These are phyloP conservation scores for Monosporozyma aquatica DNA, from an alignment of 805 yeast genomes.

Conservation along the genomic window DNA sequence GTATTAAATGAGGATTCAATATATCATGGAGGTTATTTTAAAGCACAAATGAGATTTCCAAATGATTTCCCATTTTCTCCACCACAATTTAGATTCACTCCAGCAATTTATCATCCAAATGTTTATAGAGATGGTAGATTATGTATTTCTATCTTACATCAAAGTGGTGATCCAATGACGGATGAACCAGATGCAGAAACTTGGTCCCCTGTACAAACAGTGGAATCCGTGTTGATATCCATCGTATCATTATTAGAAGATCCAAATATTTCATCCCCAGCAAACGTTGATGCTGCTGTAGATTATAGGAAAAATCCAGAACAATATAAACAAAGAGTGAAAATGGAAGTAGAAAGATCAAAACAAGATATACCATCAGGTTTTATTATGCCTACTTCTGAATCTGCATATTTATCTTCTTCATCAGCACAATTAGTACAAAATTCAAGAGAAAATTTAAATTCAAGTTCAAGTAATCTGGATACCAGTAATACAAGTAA, in stretches of 20 bases:
- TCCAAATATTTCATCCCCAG: slow-evolving; percentile 89
- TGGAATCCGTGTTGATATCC: slow-evolving; percentile 80
- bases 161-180: slow-evolving; percentile 80
- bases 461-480: slow-evolving; percentile 14
- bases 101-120: slow-evolving; percentile 91
- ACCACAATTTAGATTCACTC: slow-evolving; percentile 85
- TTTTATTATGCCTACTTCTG: slow-evolving; percentile 69
- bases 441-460: not conserved
- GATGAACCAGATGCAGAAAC: slow-evolving; percentile 92
- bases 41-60: slow-evolving; percentile 91
- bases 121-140: slow-evolving; percentile 88
- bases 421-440: not conserved
- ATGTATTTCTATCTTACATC: slow-evolving; percentile 88
- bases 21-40: slow-evolving; percentile 90
- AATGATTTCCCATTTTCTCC: slow-evolving; percentile 86
- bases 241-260: slow-evolving; percentile 87
- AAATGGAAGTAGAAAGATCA: slow-evolving; percentile 74
- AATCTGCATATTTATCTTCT: slow-evolving; percentile 38
- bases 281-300: slow-evolving; percentile 92
- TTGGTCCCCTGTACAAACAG: slow-evolving; percentile 91
- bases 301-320: slow-evolving; percentile 78
- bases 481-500: not conserved
- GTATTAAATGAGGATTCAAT: slow-evolving; percentile 81
- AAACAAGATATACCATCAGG: slow-evolving; percentile 82
- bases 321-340: slow-evolving; percentile 64